Evolutionary conservation across 768 basidiomycete species (phyloP), one percentile per base, ranked within the genome.

Genomic region (Tricholomella constricta): DNA sequence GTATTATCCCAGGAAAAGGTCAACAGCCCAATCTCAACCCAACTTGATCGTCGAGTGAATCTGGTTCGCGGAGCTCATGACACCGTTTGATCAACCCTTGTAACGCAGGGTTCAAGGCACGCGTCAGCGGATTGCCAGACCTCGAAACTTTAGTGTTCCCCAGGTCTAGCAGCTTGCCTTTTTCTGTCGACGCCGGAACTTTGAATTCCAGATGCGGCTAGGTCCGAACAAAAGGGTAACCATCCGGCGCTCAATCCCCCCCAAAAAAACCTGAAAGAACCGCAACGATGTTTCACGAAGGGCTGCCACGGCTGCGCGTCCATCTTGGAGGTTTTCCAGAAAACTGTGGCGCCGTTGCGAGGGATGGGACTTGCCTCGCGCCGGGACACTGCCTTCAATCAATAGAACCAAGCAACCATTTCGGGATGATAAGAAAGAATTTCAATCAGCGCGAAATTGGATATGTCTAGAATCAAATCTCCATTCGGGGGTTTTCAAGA

Each of bases 171-270:
- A 67, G 62, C 65, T 77, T 77, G 66, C 70, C 72, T 71, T 72
- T 72, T 77, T 76, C 61, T 61, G 68, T 67, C 61, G 31, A 68
- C 65, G 72, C 42, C 78, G 76, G 74, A 77, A 75, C 78, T 73
- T 72, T 69, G 72, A 64, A 68, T 75, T 70, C 77, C 73, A 65
- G 66, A 71, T 80, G 73, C 76, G 75, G 78, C 76, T 73, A 79
- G 74, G 74, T 64, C 71, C 69, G 72, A 74, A 70, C 62, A 67
- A 67, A 69, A 67, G 55, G 65, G 64, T 57, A 61, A 65, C 58
- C 59, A 68, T 58, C 62, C 62, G 63, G 67, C 69, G 65, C 69
- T 68, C 66, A 70, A 69, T 60, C 63, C 68, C 69, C 67, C 66
- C n/a, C n/a, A n/a, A 69, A 64, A 54, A 59, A 63, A 63, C 60